Conservation (phyloP, 139 green algal genomes). For the Limnomonas spitsbergensis region DNA sequence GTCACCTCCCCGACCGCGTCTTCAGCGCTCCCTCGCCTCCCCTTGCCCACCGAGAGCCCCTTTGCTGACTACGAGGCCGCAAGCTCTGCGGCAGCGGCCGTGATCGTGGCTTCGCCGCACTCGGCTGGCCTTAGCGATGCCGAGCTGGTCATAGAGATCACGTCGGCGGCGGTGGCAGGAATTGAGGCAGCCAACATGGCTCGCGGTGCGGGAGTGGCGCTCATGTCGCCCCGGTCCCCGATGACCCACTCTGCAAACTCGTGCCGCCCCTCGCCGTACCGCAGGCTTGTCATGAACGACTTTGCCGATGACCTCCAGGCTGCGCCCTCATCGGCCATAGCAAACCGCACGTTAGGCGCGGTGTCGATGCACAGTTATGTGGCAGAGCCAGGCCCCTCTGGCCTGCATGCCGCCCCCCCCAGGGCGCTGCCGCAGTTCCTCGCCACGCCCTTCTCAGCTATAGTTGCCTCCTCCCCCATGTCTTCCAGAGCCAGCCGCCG, state of each 20-base stretch:
- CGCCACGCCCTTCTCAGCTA: too few relatives aligned
- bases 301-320: not conserved
- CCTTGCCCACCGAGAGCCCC: not conserved
- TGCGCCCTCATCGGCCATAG: too few relatives aligned
- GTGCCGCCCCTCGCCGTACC: not conserved
- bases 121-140: not conserved
- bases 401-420: too few relatives aligned
- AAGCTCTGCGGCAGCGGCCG: not conserved
- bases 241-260: not conserved
- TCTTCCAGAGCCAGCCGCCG: too few relatives aligned
- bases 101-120: not conserved
- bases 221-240: too few relatives aligned
- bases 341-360: too few relatives aligned
- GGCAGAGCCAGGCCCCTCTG: too few relatives aligned
- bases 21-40: not conserved
- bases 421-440: too few relatives aligned
- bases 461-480: too few relatives aligned
- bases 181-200: not conserved
- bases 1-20: not conserved
- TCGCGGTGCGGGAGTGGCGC: too few relatives aligned
- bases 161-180: too few relatives aligned
- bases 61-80: not conserved
- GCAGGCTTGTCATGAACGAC: not conserved
- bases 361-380: too few relatives aligned
- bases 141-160: not conserved